Percentiles rank a stretch among this genome's conserved stretches.
phyloP scores from a whole-genome alignment of 129 eudicot species.

The Sambucus nigra region DNA sequence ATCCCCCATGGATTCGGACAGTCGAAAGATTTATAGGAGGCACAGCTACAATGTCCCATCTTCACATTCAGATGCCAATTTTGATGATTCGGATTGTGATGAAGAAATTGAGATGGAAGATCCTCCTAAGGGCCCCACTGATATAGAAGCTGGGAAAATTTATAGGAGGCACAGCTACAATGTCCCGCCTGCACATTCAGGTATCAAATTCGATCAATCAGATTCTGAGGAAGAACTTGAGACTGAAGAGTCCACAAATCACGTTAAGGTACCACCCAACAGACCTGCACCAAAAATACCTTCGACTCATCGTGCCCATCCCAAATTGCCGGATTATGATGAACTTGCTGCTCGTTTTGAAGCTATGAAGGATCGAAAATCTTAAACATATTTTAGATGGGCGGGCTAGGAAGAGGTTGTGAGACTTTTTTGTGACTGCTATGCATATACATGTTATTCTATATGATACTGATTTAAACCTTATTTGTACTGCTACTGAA shows the following conservation, averaged over 20 bases:
- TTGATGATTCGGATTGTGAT: slow-evolving; percentile 55
- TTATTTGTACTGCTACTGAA: no score
- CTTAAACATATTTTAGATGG: no score
- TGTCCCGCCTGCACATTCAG: slow-evolving; percentile 34
- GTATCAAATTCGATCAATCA: slow-evolving; percentile 64
- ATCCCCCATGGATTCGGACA: background rate
- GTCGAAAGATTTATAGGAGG: slow-evolving; percentile 22
- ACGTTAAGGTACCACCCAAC: slow-evolving; percentile 36
- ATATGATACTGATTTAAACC: no score
- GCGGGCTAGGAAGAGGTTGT: no score
- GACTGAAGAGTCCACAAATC: slow-evolving; percentile 28
- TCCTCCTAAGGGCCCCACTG: slow-evolving; percentile 8
- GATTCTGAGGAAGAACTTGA: slow-evolving; percentile 69
- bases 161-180: slow-evolving; percentile 68
- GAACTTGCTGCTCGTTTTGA: slow-evolving; percentile 90
- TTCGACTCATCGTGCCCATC: slow-evolving; percentile 54
- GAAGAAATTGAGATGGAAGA: slow-evolving; percentile 38
- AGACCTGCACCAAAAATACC: slow-evolving; percentile 59
- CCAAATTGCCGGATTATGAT: slow-evolving; percentile 92
- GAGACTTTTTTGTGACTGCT: no score
- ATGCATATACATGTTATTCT: no score
- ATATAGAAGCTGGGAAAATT: slow-evolving; percentile 20
- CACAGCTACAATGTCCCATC: slow-evolving; percentile 44
- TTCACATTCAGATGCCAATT: slow-evolving; percentile 22
- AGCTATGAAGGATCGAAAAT: slow-evolving; percentile 58